Evolutionary conservation across 2,329 filamentous ascomycete species (phyloP), one percentile per base, ranked within the genome.

Genomic region (Cladosporium sphaerospermum): DNA sequence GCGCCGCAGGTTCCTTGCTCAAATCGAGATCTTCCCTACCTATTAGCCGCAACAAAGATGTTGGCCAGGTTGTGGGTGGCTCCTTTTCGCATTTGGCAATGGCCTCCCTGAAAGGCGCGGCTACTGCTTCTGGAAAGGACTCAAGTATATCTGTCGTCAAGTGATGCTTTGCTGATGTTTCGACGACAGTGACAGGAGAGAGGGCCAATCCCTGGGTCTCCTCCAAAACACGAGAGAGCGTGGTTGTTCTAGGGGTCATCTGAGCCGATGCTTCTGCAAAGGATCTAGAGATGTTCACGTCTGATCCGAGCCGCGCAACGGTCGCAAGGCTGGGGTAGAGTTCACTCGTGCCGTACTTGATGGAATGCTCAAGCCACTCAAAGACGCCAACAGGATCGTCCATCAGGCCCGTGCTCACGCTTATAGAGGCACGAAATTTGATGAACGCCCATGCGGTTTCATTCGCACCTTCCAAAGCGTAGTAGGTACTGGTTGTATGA

Each of bases 41-140:
- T 10, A 96, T 82, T 4, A 96, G 74, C 51, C 84, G 78, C 11
- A 96, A 77, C 5, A 95, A 73, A 1, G 82, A 78, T 40, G 78
- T 78, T 11, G 81, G 77, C 90, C 92, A 97, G 1, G 78, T 81
- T 0, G 84, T 79, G 9, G 90, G 88, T 14, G 92, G 92, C 55
- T 83, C 81, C n/a, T 83, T 80, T 67, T 96, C 91, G 59, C 89
- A 95, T 57, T 83, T 79, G n/a, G 85, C 81, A 39, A 97, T 89
- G 4, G 86, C 84, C 71, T 97, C 91, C 65, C 86, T 85, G 11
- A 97, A 75, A 0, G 88, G 86, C 2, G 85, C 81, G 51, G 88
- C 79, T n/a, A 96, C 77, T 23, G 88, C 84, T 68, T 95, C 89
- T 1, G 93, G 92, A 1, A 97, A 74, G 0, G 88, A 90, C 57